Percentiles rank a stretch among this genome's conserved stretches.
Evolutionary conservation across 371 early-diverging fungal genomes (phyloP).

Genomic region (Sanchytrium tribonematis): DNA sequence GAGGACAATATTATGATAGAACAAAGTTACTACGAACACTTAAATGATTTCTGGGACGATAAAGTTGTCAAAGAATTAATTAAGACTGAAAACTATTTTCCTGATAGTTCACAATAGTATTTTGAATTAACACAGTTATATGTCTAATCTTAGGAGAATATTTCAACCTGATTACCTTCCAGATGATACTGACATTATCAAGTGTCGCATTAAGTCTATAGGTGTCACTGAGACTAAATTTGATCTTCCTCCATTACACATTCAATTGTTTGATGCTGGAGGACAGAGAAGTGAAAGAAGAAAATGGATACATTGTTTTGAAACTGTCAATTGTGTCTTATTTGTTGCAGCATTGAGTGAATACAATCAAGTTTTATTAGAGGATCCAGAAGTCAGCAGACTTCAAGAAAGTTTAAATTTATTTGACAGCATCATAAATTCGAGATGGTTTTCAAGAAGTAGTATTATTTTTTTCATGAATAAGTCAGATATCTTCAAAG

Average conservation of each 20-base stretch:
- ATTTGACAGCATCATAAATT: slow-evolving; percentile 1
- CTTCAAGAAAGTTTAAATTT: not conserved
- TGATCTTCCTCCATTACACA: not conserved
- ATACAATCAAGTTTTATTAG: slow-evolving; percentile 2
- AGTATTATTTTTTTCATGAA: slow-evolving; percentile 2
- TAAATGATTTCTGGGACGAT: too few relatives aligned
- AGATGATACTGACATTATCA: not conserved
- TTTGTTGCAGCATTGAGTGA: not conserved
- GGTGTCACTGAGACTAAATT: not conserved
- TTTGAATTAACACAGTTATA: not conserved
- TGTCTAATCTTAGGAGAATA: not conserved
- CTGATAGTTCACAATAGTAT: not conserved
- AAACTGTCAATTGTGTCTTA: not conserved
- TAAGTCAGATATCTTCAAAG: not conserved
- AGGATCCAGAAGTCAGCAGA: not conserved
- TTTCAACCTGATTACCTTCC: slow-evolving; percentile 1
- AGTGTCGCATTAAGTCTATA: not conserved
- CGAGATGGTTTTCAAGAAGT: not conserved
- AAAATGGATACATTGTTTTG: slow-evolving; percentile 2
- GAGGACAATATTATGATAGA: too few relatives aligned
- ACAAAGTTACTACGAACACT: too few relatives aligned
- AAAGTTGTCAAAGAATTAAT: too few relatives aligned
- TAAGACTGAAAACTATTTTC: too few relatives aligned
- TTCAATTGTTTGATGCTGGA: not conserved
- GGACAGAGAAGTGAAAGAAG: not conserved